A percentile compares a stretch with the other conserved stretches of the same genome.
phyloP scores from a whole-genome alignment of 73 alveolate species.

The Stentor coeruleus region DNA sequence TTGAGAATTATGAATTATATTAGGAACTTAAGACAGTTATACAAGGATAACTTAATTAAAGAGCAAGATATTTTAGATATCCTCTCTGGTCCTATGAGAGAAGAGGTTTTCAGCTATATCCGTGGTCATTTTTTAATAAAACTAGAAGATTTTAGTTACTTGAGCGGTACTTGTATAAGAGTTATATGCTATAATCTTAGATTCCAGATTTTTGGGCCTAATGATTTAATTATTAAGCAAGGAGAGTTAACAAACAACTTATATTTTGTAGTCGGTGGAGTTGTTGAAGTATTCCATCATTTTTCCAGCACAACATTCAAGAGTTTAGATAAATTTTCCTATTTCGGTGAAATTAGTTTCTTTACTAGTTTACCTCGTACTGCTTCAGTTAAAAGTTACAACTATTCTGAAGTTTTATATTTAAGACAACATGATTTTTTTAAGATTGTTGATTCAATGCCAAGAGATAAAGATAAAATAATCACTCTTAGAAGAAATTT shows the following conservation, averaged over 20 bases:
- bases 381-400: neutral
- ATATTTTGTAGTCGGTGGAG: neutral
- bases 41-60: neutral
- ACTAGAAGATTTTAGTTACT: neutral
- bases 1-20: neutral
- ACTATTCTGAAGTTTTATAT: neutral
- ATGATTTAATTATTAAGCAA: neutral
- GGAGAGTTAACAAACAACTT: neutral
- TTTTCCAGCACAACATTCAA: neutral
- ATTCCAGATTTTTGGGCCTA: neutral
- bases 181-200: neutral
- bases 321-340: neutral
- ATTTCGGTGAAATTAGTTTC: slow-evolving; percentile 20
- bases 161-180: neutral
- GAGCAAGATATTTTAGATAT: neutral
- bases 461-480: neutral
- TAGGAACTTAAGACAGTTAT: neutral
- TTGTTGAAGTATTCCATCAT: neutral
- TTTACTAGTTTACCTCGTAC: neutral
- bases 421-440: neutral
- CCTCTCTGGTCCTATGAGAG: slow-evolving; percentile 19
- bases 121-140: neutral
- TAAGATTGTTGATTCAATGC: neutral
- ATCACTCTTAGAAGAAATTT: neutral
- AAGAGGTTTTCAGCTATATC: neutral